phyloP scores from a whole-genome alignment of 371 early-diverging fungal species.

The Syncephalis fuscata region DNA sequence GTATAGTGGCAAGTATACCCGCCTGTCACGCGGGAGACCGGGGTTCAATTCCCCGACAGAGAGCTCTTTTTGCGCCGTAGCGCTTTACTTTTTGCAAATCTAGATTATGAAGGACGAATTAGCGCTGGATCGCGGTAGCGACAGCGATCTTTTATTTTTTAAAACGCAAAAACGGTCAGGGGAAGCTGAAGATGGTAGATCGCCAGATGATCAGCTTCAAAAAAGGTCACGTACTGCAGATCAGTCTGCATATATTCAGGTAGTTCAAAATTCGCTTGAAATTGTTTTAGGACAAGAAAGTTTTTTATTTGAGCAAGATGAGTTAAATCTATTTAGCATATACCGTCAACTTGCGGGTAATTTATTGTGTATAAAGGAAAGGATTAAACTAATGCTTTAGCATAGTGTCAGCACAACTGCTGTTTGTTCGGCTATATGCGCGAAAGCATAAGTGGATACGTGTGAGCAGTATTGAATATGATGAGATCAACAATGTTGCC shows the following conservation, averaged over 20 bases:
- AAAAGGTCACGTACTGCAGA: no score
- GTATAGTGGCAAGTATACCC: no score
- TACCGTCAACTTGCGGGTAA: slow-evolving; percentile 1
- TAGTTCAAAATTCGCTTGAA: slow-evolving; percentile 2
- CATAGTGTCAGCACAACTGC: neutral
- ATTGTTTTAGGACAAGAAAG: neutral
- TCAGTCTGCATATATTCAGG: neutral
- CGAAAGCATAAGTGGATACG: slow-evolving; percentile 1
- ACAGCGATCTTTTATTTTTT: no score
- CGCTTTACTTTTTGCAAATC: no score
- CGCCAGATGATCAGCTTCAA: no score
- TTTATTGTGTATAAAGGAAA: neutral
- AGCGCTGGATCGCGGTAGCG: no score
- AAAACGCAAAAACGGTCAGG: no score
- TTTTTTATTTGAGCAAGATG: neutral
- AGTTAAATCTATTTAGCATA: neutral
- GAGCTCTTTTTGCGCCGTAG: no score
- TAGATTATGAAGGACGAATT: no score
- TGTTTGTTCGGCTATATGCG: slow-evolving; percentile 1
- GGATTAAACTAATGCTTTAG: neutral
- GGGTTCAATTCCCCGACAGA: no score
- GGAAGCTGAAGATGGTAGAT: no score
- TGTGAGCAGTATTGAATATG: neutral
- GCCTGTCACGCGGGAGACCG: no score
- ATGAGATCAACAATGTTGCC: neutral